phyloP scores from a whole-genome alignment of 345 rosid genomes.

The Boechera stricta region DNA sequence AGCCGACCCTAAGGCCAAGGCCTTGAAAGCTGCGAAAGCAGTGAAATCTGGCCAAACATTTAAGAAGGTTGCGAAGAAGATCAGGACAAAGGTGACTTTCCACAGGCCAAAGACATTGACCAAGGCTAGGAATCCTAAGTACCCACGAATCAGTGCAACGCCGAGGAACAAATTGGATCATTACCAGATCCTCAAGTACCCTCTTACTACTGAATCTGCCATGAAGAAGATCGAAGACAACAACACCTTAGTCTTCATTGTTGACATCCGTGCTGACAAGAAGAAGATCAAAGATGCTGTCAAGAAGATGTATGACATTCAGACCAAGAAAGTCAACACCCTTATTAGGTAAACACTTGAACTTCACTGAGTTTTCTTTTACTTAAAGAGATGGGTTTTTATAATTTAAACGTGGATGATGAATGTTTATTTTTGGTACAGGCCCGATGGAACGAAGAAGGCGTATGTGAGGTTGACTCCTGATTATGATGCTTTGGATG shows the following conservation, averaged over 20 bases:
- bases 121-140: slow-evolving; percentile 37
- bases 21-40: slow-evolving; percentile 64
- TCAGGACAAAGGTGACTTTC: slow-evolving; percentile 47
- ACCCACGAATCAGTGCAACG: slow-evolving; percentile 38
- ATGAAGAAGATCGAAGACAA: slow-evolving; percentile 76
- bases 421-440: slow-evolving; percentile 35
- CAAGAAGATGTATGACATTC: slow-evolving; percentile 69
- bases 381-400: background rate
- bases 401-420: background rate
- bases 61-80: slow-evolving; percentile 50
- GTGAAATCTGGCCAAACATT: slow-evolving; percentile 63
- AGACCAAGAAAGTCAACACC: slow-evolving; percentile 71
- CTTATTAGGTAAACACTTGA: slow-evolving; percentile 55
- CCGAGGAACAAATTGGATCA: slow-evolving; percentile 50
- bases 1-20: slow-evolving; percentile 63
- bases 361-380: background rate
- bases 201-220: slow-evolving; percentile 70
- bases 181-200: slow-evolving; percentile 62
- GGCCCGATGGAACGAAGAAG: slow-evolving; percentile 98
- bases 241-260: slow-evolving; percentile 65
- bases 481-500: slow-evolving; percentile 90
- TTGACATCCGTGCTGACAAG: slow-evolving; percentile 71
- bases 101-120: slow-evolving; percentile 51
- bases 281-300: slow-evolving; percentile 73
- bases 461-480: slow-evolving; percentile 94